Base-by-base conservation (phyloP, 305 asterid genomes). In the Solanum aculeatissimum region DNA sequence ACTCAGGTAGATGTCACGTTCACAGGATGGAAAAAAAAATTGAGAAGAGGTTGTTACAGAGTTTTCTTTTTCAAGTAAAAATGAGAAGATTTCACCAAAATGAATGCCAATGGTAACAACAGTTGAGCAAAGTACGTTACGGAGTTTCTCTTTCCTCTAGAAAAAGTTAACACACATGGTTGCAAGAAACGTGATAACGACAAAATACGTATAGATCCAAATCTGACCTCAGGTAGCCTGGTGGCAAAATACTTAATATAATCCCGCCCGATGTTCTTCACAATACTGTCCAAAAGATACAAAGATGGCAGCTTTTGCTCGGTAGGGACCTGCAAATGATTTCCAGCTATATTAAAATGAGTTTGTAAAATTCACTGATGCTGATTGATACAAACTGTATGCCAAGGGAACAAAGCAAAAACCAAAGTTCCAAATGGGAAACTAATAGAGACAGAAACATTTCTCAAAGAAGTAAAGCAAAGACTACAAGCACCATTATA, bases 261-360 rank as follows among this genome's bases (percentile, higher is more conserved):
- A 91, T 97, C 99, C 90, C 92, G 89, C 91, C 98, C 98, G 84
- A 97, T 94, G 91, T 97, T 97, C 96, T 97, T 97, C 95, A 97
- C 99, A 84, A 97, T 97, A 90, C 99, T 97, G 94, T 97, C 99
- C 86, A 97, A 87, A 82, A 97, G 92, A 86, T 97, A 97, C 35
- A 97, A 93, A 62, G 98, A 97, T 84, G 99, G 98, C 89, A 97
- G 92, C 89, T 97, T 97, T 87, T 92, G 98, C 72, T 97, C 98
- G 1, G 92, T 90, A 53, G 98, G 96, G 89, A 97, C 98, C 99
- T 95, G 96, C 81, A 86, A n/a, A 63, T 66, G 87, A 77, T 87
- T 82, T 86, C 88, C 80, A 58, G 47, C 82, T 77, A 11, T 1
- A 47, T 77, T 77, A 77, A 32, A 77, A 77, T 18, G 47, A 16